Evolutionary conservation across 2,329 filamentous ascomycete species (phyloP).

Genomic region (Aureobasidium sp.): DNA sequence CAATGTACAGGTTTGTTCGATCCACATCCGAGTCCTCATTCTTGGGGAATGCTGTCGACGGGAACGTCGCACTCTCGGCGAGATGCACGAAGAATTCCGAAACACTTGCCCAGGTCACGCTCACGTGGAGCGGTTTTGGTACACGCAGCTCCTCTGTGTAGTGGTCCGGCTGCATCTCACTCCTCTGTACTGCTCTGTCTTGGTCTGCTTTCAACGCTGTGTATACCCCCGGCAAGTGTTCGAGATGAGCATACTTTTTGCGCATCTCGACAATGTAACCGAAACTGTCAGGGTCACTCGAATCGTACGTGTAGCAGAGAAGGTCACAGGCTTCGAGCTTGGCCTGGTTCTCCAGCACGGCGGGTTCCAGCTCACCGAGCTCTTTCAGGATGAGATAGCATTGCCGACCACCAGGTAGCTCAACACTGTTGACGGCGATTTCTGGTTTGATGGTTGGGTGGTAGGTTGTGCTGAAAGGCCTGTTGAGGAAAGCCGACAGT

Average conservation of each 20-base stretch:
- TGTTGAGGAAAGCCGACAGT: conserved; percentile 81
- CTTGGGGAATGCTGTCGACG: conserved; percentile 80
- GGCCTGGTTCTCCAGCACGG: conserved; percentile 81
- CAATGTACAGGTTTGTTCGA: conserved; percentile 76
- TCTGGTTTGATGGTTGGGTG: conserved; percentile 92
- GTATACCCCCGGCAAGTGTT: conserved; percentile 85
- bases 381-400: conserved; percentile 95
- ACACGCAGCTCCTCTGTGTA: conserved; percentile 81
- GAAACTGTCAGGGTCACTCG: conserved; percentile 92
- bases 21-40: conserved; percentile 79
- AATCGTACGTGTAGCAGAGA: conserved; percentile 93
- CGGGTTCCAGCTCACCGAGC: conserved; percentile 88
- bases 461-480: conserved; percentile 75
- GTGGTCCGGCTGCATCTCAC: conserved; percentile 82
- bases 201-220: conserved; percentile 90
- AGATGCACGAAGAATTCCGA: conserved; percentile 86
- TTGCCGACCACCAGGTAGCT: conserved; percentile 90
- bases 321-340: conserved; percentile 91
- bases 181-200: conserved; percentile 93
- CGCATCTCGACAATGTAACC: conserved; percentile 79
- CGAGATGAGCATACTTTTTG: conserved; percentile 69
- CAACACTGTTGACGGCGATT: conserved; percentile 90
- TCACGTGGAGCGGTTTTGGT: conserved; percentile 86
- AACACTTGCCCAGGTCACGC: conserved; percentile 88
- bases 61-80: conserved; percentile 85